Percentiles rank a stretch among this genome's conserved stretches.
Evolutionary conservation across 371 early-diverging fungal genomes (phyloP).

Genomic region (Rhizopus arrhizus): DNA sequence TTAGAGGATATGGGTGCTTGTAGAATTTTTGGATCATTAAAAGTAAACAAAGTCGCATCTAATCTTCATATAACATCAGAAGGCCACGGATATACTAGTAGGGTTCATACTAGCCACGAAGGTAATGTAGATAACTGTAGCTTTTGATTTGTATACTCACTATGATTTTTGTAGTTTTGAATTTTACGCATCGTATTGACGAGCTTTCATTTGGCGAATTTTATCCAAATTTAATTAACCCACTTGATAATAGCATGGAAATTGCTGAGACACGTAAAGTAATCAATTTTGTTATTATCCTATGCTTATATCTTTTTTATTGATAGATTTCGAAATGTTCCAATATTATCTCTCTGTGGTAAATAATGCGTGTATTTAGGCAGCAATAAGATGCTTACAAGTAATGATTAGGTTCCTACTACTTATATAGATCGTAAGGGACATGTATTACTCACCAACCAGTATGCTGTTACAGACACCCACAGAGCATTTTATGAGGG

Average conservation of each 20-base stretch:
- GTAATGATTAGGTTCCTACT: constrained; percentile 68
- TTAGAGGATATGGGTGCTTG: constrained; percentile 68
- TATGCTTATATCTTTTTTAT: neutral
- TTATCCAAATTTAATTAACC: constrained; percentile 85
- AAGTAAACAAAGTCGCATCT: constrained; percentile 81
- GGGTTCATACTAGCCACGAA: constrained; percentile 66
- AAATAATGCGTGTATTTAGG: constrained; percentile 8
- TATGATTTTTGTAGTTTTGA: constrained; percentile 60
- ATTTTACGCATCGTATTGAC: constrained; percentile 93
- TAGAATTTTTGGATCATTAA: constrained; percentile 72
- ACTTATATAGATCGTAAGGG: constrained; percentile 68
- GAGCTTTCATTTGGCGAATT: constrained; percentile 85
- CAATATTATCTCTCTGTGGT: constrained; percentile 83
- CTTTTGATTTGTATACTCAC: neutral
- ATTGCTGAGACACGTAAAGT: constrained; percentile 58
- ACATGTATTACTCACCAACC: constrained; percentile 74
- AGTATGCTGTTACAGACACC: constrained; percentile 90
- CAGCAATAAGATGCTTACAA: neutral
- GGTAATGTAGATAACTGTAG: constrained; percentile 42
- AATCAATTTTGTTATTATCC: neutral
- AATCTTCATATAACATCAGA: constrained; percentile 89
- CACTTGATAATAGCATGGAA: constrained; percentile 82
- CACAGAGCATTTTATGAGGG: constrained; percentile 52
- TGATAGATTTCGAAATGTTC: constrained; percentile 69
- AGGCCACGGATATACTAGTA: constrained; percentile 81